phyloP scores from a whole-genome alignment of 441 rosid species.

The Gossypium laxum region DNA sequence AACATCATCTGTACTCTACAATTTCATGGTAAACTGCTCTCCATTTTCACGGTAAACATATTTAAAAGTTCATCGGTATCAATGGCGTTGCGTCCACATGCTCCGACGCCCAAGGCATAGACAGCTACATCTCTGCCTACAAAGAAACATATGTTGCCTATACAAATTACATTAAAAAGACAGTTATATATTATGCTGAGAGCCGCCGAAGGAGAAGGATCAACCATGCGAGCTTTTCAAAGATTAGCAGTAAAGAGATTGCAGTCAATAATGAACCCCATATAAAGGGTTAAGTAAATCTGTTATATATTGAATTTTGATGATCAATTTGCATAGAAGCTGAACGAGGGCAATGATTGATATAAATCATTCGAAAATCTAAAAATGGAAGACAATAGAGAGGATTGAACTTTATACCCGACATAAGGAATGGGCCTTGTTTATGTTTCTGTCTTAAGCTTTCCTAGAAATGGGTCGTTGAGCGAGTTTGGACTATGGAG shows the following conservation, averaged over 20 bases:
- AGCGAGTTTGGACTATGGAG: background rate
- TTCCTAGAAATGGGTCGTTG: background rate
- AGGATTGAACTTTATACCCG: background rate
- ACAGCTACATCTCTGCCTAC: conserved; percentile 48
- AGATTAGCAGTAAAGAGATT: too few relatives aligned
- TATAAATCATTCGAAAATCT: background rate
- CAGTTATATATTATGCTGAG: too few relatives aligned
- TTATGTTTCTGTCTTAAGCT: background rate
- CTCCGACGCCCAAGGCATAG: conserved; percentile 81
- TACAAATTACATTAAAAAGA: background rate
- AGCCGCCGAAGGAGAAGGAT: too few relatives aligned
- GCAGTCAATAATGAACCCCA: too few relatives aligned
- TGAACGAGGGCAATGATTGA: background rate
- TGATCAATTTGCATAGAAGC: background rate
- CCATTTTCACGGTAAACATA: too few relatives aligned
- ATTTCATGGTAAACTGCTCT: too few relatives aligned
- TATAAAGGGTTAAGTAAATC: too few relatives aligned
- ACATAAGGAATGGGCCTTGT: conserved; percentile 10
- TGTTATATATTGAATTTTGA: background rate
- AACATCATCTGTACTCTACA: too few relatives aligned
- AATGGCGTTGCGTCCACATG: conserved; percentile 56
- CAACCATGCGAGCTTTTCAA: too few relatives aligned
- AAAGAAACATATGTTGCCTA: background rate
- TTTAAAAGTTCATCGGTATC: too few relatives aligned
- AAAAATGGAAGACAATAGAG: background rate